Evolutionary conservation across 116 monocot species (phyloP).

Genomic region (Iris pallida): DNA sequence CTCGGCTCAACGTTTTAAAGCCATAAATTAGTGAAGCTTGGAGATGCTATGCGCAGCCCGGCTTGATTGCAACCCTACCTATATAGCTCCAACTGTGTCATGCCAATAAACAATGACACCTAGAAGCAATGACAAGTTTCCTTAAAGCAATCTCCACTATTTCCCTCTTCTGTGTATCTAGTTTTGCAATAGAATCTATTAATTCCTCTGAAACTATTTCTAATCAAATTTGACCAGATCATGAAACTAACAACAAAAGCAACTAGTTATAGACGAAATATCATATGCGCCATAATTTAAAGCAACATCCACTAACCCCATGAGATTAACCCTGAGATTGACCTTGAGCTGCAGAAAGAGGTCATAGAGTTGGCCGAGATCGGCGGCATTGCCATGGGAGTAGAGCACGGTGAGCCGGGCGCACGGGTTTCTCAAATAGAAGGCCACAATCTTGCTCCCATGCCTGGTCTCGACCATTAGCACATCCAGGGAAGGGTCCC

Average conservation of each 20-base stretch:
- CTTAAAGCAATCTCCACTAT: too few species aligned
- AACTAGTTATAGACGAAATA: too few species aligned
- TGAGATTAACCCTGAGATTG: conserved; percentile 68
- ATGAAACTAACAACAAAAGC: too few species aligned
- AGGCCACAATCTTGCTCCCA: conserved; percentile 57
- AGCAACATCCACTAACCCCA: conserved; percentile 54
- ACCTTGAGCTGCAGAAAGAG: conserved; percentile 76
- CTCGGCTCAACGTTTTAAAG: too few species aligned
- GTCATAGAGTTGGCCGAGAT: conserved; percentile 66
- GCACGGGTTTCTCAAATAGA: conserved; percentile 54
- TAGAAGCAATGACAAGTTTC: too few species aligned
- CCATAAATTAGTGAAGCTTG: too few species aligned
- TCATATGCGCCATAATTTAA: not conserved
- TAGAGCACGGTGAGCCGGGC: conserved; percentile 64
- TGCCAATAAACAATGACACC: too few species aligned
- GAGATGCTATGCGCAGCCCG: too few species aligned
- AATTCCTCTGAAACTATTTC: not conserved
- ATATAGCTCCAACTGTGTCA: too few species aligned
- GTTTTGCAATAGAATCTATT: too few species aligned
- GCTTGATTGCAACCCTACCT: too few species aligned
- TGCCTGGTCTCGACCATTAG: conserved; percentile 39
- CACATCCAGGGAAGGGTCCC: conserved; percentile 44
- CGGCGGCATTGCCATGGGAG: conserved; percentile 74
- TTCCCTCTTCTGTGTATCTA: too few species aligned
- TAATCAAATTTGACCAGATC: not conserved